A percentile compares a stretch with the other conserved stretches of the same genome.
Evolutionary conservation across 2,329 filamentous ascomycete genomes (phyloP).

Genomic region (Epichloe coenophiala): DNA sequence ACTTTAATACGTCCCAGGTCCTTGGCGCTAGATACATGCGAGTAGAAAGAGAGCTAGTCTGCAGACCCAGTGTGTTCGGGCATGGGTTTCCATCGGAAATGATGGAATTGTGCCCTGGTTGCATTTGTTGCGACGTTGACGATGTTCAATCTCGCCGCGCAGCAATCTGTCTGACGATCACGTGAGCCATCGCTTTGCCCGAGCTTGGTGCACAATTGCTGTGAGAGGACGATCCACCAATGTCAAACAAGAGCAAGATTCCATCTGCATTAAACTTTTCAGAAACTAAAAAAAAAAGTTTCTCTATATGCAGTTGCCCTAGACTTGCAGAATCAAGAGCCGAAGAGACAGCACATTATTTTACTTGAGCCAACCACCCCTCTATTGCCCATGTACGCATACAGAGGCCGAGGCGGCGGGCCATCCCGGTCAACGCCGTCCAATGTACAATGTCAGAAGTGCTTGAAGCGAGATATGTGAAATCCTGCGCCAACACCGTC

Average conservation of each 20-base stretch:
- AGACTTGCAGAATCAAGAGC: no score
- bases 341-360: no score
- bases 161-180: background rate
- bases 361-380: no score
- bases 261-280: background rate
- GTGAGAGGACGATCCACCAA: background rate
- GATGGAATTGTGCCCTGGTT: background rate
- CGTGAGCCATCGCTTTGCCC: background rate
- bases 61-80: no score
- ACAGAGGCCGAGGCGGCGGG: conserved; percentile 38
- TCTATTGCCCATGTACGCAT: conserved; percentile 17
- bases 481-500: background rate
- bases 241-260: background rate
- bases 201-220: background rate
- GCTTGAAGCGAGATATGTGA: conserved; percentile 77
- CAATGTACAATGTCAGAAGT: conserved; percentile 83
- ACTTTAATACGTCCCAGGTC: no score
- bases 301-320: no score
- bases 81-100: no score
- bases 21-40: no score
- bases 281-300: no score
- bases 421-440: conserved; percentile 62
- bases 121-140: background rate
- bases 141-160: background rate
- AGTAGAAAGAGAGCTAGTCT: no score